These are phyloP conservation scores for Trichothecium sympodiale DNA, from an alignment of 2,329 filamentous ascomycete species.

Conservation along the genomic window DNA sequence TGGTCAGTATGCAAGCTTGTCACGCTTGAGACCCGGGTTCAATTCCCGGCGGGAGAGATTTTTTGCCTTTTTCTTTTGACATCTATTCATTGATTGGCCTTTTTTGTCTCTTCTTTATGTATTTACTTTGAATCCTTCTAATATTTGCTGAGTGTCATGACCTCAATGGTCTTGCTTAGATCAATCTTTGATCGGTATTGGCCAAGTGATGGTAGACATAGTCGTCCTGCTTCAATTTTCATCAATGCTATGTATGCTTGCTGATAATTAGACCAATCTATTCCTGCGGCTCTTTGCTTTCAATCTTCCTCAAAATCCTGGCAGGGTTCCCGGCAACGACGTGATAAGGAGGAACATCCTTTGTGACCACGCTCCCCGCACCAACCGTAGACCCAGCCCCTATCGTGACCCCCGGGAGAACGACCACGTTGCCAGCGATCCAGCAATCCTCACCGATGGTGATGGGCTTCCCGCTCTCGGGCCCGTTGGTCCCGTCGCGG, in stretches of 20 bases:
- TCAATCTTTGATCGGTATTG: too few relatives aligned
- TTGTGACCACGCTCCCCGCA: conserved; percentile 76
- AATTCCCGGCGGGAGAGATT: conserved; percentile 12
- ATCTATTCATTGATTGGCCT: neutral
- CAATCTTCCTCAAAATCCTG: neutral
- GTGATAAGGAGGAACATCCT: conserved; percentile 23
- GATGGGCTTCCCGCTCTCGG: conserved; percentile 65
- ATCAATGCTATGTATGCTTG: too few relatives aligned
- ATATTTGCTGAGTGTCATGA: too few relatives aligned
- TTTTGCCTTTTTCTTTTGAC: too few relatives aligned
- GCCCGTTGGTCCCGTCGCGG: conserved; percentile 63
- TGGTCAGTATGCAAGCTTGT: conserved; percentile 13
- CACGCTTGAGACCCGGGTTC: conserved; percentile 12
- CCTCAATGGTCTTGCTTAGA: too few relatives aligned
- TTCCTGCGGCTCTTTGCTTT: neutral
- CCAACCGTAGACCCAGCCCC: conserved; percentile 65
- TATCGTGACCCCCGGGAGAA: conserved; percentile 69
- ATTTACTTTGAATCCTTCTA: too few relatives aligned
- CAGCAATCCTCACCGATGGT: conserved; percentile 72
- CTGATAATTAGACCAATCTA: too few relatives aligned
- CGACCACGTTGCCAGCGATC: conserved; percentile 60
- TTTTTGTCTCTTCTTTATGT: neutral
- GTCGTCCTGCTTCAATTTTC: too few relatives aligned
- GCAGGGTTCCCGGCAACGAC: conserved; percentile 17
- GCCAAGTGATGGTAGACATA: too few relatives aligned